phyloP scores from a whole-genome alignment of 352 stramenopile genomes.

The Elongisporangium prolatum region DNA sequence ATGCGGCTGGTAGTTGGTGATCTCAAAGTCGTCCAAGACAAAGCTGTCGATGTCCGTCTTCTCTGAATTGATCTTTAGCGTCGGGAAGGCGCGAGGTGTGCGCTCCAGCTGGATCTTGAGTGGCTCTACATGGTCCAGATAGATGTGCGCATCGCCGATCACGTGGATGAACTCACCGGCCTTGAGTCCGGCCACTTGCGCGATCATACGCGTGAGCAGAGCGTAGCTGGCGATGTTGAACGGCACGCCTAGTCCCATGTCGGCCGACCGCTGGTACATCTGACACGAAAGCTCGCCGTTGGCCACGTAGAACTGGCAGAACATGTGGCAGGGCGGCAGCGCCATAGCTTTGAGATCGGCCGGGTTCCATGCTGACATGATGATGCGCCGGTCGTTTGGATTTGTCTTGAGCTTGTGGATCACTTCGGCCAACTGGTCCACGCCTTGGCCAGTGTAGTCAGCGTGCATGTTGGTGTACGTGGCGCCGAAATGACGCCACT shows the following conservation, averaged over 20 bases:
- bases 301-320: slow-evolving; percentile 94
- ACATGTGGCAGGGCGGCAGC: slow-evolving; percentile 99
- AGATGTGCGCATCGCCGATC: slow-evolving; percentile 99
- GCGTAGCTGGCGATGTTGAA: slow-evolving; percentile 99
- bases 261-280: slow-evolving; percentile 99
- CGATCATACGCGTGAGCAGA: slow-evolving; percentile 95
- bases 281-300: slow-evolving; percentile 82
- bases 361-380: slow-evolving; percentile 99
- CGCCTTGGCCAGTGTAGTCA: slow-evolving; percentile 97
- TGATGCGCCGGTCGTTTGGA: slow-evolving; percentile 96
- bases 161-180: slow-evolving; percentile 98
- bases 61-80: slow-evolving; percentile 88
- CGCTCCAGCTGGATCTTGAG: slow-evolving; percentile 94
- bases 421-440: slow-evolving; percentile 98
- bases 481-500: slow-evolving; percentile 99
- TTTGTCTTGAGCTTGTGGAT: slow-evolving; percentile 98
- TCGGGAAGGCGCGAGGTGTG: slow-evolving; percentile 93
- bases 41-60: slow-evolving; percentile 95
- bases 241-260: slow-evolving; percentile 99
- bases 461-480: slow-evolving; percentile 97
- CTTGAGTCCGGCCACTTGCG: slow-evolving; percentile 92
- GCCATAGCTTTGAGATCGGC: slow-evolving; percentile 96
- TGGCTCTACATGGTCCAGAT: slow-evolving; percentile 98
- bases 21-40: slow-evolving; percentile 94
- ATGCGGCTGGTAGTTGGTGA: slow-evolving; percentile 96